phyloP scores from a whole-genome alignment of 2,329 filamentous ascomycete genomes.

The Byssoonygena ceratinophila region DNA sequence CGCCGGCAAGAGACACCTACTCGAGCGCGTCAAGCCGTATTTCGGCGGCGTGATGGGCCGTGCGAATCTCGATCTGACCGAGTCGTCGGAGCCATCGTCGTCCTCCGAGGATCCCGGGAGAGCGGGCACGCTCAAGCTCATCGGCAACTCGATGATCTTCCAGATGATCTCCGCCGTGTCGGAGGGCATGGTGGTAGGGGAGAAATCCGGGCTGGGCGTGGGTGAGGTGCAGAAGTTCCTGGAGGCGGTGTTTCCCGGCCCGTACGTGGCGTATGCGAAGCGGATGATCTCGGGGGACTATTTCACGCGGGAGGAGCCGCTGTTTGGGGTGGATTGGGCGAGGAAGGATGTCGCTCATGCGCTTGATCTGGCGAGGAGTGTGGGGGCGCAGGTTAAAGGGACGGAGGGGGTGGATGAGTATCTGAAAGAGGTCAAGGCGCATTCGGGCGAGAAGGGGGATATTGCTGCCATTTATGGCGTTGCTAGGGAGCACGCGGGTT shows the following conservation, averaged over 20 bases:
- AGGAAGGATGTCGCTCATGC: conserved; percentile 74
- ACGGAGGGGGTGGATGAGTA: conserved; percentile 59
- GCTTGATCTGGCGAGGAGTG: conserved; percentile 51
- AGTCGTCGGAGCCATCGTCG: too few relatives aligned
- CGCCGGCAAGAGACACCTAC: conserved; percentile 51
- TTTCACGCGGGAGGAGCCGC: conserved; percentile 61
- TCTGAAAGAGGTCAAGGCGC: conserved; percentile 57
- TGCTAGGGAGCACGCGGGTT: conserved; percentile 59
- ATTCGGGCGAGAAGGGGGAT: conserved; percentile 61
- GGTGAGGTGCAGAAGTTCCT: conserved; percentile 62
- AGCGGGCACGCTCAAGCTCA: conserved; percentile 63
- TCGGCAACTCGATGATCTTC: conserved; percentile 78
- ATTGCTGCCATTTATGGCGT: conserved; percentile 75
- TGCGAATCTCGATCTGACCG: conserved; percentile 55
- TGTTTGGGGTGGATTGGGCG: conserved; percentile 73
- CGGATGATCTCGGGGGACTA: conserved; percentile 70
- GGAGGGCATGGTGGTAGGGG: conserved; percentile 67
- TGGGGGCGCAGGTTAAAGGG: conserved; percentile 53
- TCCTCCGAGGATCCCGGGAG: conserved; percentile 54
- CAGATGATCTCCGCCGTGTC: conserved; percentile 72
- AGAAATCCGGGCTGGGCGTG: conserved; percentile 66
- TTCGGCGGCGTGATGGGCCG: conserved; percentile 62
- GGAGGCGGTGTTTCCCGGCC: conserved; percentile 61
- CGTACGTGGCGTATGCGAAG: conserved; percentile 62
- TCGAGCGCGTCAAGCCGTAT: conserved; percentile 58